A percentile compares a stretch with the other conserved stretches of the same genome.
phyloP scores from a whole-genome alignment of 164 flowering plant species.

The Vitis vinifera region ASM3070453v1 NC_081821.1:12236001-12236500 shows the following conservation, averaged over 20 bases:
- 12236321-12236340: background rate
- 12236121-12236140: conserved; percentile 33
- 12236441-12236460: no score
- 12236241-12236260: conserved; percentile 68
- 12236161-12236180: conserved; percentile 39
- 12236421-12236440: no score
- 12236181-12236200: conserved; percentile 56
- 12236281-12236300: conserved; percentile 89
- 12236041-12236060: no score
- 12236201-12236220: conserved; percentile 48
- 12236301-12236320: conserved; percentile 67
- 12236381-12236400: background rate
- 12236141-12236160: conserved; percentile 52
- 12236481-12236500: no score
- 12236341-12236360: background rate
- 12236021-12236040: no score
- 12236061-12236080: background rate
- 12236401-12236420: no score
- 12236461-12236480: no score
- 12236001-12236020: no score
- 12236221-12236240: conserved; percentile 61
- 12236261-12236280: conserved; percentile 69
- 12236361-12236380: background rate
- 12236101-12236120: conserved; percentile 44
- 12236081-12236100: conserved; percentile 37